A percentile compares a stretch with the other conserved stretches of the same genome.
These are phyloP conservation scores for Solanum chacoense DNA, from an alignment of 305 asterid species.

Conservation along the genomic window DNA sequence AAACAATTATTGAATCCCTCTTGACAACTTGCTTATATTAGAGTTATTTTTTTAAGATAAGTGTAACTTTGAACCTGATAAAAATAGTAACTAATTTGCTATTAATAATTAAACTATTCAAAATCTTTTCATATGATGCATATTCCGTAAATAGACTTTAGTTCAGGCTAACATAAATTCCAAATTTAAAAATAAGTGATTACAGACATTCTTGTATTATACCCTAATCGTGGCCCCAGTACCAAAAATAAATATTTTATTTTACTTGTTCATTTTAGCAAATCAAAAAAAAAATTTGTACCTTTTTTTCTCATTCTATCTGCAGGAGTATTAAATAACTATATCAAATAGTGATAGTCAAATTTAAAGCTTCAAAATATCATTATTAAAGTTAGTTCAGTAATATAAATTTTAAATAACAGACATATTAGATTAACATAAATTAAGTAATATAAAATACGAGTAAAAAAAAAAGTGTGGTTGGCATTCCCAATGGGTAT, in stretches of 20 bases:
- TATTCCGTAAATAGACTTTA: background rate
- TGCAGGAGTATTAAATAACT: background rate
- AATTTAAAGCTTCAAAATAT: background rate
- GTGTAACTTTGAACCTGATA: background rate
- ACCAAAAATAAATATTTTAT: background rate
- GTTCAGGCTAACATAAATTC: background rate
- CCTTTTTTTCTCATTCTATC: background rate
- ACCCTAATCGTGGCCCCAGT: background rate
- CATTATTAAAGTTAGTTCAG: background rate
- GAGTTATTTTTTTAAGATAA: background rate
- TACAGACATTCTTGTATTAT: background rate
- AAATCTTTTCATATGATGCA: background rate
- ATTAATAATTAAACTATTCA: background rate
- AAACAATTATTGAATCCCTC: background rate
- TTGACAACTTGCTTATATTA: background rate
- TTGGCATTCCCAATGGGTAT: constrained; percentile 56
- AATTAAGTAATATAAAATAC: background rate
- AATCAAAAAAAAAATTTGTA: background rate
- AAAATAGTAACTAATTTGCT: background rate
- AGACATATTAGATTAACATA: too few relatives aligned
- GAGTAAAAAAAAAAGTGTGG: constrained; percentile 28
- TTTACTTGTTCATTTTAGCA: background rate
- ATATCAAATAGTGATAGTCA: background rate
- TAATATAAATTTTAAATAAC: too few relatives aligned
- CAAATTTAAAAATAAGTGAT: background rate